Conservation (phyloP, 139 green algal genomes). For the Raphidocelis subcapitata region DNA sequence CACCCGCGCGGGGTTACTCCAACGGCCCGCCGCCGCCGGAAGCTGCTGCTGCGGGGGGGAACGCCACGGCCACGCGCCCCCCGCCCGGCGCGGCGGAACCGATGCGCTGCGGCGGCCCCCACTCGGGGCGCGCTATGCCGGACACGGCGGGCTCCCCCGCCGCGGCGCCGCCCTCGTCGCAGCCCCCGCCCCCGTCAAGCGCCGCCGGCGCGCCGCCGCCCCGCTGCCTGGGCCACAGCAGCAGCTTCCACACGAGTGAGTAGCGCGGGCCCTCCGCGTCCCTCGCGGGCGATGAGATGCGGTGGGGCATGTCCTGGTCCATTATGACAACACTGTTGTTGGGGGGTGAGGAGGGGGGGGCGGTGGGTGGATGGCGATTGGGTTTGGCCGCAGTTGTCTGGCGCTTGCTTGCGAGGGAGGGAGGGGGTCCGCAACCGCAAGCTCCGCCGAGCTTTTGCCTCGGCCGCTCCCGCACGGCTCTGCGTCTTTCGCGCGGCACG, state of each 20-base stretch:
- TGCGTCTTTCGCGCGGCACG: background rate
- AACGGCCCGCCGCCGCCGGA: no score
- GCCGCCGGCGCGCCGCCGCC: no score
- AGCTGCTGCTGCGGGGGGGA: no score
- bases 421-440: background rate
- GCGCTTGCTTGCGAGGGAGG: no score
- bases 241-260: conserved; percentile 59
- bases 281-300: conserved; percentile 43
- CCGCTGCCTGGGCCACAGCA: conserved; percentile 33
- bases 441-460: background rate
- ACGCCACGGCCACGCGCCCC: no score
- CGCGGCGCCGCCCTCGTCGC: no score
- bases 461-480: background rate
- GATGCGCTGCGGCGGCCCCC: no score
- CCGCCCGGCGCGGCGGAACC: no score
- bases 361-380: background rate
- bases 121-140: no score
- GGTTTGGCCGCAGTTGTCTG: background rate
- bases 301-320: conserved; percentile 56
- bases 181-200: no score
- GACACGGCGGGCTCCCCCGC: no score
- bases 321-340: conserved; percentile 28
- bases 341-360: background rate
- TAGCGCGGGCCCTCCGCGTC: conserved; percentile 41
- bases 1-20: no score